Base-by-base conservation (phyloP, 2,329 filamentous ascomycete species). In the Byssoonygena ceratinophila region DNA sequence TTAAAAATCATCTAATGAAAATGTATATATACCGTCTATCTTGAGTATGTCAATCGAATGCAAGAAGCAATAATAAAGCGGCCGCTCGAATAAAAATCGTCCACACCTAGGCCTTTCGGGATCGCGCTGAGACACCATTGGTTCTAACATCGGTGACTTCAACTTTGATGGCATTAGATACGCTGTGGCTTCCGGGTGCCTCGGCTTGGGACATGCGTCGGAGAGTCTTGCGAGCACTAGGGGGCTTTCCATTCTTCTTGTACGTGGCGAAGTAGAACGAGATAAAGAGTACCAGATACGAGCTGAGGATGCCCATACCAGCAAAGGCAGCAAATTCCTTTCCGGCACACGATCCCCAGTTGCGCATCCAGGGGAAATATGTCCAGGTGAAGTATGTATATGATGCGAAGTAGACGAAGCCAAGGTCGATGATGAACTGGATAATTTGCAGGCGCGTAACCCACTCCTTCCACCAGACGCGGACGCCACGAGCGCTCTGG, bases 401-500 rank as follows among this genome's bases (percentile, higher is more conserved):
- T 18, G 88, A 90, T 47, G 88, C 88, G 65, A 92, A 95, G 81
- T 94, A 94, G 68, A 95, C 86, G 69, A 94, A 94, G 88, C 85
- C 87, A 57, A 95, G 84, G 71, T 94, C 89, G 68, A 95, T 88
- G 67, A 95, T 79, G 74, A 95, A 95, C 70, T 95, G 89, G 63
- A 84, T 81, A 70, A 95, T 95, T 73, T 95, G 89, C 64, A 94
- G 83, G 65, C 87, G 84, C 61, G 89, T 95, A 66, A 95, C 90
- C 85, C 89, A 95, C 74, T 94, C 86, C 82, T 95, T 95, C 89
- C 89, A 95, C 87, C 87, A 94, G 72, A 94, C 88, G 65, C 82
- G 83, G 70, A 95, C 80, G 61, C 89, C 89, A 61, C 89, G 87
- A 48, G 89, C 87, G 66, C 85, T 88, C 77, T 94, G 88, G 82